These are phyloP conservation scores for Pythium coloratum DNA, from an alignment of 352 stramenopile species.

Conservation along the genomic window DNA sequence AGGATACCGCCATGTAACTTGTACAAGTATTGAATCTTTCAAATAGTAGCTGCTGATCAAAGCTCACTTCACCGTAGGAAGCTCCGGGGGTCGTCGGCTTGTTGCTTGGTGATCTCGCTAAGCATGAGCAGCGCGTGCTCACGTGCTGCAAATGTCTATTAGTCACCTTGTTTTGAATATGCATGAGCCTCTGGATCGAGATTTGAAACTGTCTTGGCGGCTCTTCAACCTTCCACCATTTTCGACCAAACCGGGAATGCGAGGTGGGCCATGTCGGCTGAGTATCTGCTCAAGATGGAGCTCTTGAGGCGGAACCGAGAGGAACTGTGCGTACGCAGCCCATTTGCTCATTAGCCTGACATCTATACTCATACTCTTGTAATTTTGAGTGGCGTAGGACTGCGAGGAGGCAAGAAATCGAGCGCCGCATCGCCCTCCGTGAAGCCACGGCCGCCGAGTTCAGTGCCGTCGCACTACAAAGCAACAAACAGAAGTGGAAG, in stretches of 20 bases:
- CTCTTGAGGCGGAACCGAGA: constrained; percentile 49
- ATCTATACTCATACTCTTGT: neutral
- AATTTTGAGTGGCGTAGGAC: constrained; percentile 32
- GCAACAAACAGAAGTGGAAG: constrained; percentile 65
- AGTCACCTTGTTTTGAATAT: neutral
- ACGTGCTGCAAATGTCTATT: too few species aligned
- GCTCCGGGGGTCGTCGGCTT: too few species aligned
- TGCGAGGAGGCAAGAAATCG: constrained; percentile 50
- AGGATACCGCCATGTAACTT: too few species aligned
- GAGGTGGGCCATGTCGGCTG: constrained; percentile 43
- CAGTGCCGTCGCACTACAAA: constrained; percentile 66
- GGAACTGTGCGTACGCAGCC: constrained; percentile 41
- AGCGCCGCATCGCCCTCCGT: constrained; percentile 69
- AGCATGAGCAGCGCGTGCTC: too few species aligned
- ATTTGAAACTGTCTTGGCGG: neutral
- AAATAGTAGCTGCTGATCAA: too few species aligned
- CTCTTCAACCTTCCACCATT: constrained; percentile 15
- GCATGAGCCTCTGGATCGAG: neutral
- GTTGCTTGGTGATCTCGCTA: too few species aligned
- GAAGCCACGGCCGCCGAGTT: constrained; percentile 81
- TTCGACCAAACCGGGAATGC: neutral
- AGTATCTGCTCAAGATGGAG: constrained; percentile 66
- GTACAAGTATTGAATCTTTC: too few species aligned
- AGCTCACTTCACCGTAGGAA: too few species aligned
- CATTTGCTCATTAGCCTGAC: neutral